Evolutionary conservation across 73 alveolate species (phyloP).

Genomic region (Paramecium pentaurelia): DNA sequence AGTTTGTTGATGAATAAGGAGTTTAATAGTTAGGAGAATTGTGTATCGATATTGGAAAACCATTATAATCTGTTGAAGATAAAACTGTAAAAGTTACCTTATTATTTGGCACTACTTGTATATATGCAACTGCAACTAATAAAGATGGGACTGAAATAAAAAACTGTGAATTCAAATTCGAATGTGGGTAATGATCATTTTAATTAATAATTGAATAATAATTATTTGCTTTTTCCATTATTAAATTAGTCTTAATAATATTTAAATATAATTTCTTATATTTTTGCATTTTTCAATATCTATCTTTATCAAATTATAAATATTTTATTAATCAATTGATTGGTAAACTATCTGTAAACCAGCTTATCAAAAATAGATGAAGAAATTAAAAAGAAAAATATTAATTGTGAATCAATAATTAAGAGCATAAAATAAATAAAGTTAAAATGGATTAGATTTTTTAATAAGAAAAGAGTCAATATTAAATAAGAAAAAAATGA

Average conservation of each 20-base stretch:
- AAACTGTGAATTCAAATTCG: slow-evolving; percentile 96
- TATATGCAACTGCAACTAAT: slow-evolving; percentile 94
- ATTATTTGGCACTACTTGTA: slow-evolving; percentile 93
- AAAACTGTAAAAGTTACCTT: slow-evolving; percentile 97
- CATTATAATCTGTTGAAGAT: slow-evolving; percentile 92
- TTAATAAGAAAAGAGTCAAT: too few species aligned
- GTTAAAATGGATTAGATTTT: too few species aligned
- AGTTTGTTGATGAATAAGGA: slow-evolving; percentile 92
- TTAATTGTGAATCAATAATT: too few species aligned
- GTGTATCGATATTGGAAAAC: slow-evolving; percentile 95
- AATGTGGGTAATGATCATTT: slow-evolving; percentile 65
- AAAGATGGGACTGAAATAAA: slow-evolving; percentile 95
- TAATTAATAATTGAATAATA: neutral
- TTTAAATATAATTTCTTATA: neutral
- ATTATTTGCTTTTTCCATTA: neutral
- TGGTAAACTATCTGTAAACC: too few species aligned
- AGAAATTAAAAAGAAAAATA: too few species aligned
- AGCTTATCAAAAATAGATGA: too few species aligned
- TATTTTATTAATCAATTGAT: too few species aligned
- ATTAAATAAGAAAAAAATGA: too few species aligned
- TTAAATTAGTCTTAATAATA: neutral
- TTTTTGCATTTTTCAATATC: too few species aligned
- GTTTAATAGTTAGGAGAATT: slow-evolving; percentile 95
- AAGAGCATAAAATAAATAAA: too few species aligned
- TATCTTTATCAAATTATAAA: too few species aligned